phyloP scores from a whole-genome alignment of 1,139 yeast species.

The Debaryomycetaceae sp. region DNA sequence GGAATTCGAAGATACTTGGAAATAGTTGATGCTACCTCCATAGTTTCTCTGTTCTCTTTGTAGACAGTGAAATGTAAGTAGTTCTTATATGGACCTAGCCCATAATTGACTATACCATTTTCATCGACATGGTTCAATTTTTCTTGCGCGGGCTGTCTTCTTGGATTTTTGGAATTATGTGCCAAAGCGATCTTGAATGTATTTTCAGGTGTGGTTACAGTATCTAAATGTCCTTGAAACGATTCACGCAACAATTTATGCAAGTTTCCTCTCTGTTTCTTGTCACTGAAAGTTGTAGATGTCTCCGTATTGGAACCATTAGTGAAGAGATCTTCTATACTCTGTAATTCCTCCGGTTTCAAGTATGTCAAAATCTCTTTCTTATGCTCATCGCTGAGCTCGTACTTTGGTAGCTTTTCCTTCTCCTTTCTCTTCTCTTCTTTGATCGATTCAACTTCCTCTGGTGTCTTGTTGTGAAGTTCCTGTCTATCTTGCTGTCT shows the following conservation, averaged over 20 bases:
- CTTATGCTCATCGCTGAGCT: conserved; percentile 44
- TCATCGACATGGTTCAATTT: conserved; percentile 51
- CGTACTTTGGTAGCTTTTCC: conserved; percentile 34
- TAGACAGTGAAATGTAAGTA: conserved; percentile 77
- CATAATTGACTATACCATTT: conserved; percentile 46
- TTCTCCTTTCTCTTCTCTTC: conserved; percentile 23
- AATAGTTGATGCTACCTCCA: conserved; percentile 84
- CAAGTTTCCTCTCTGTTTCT: conserved; percentile 66
- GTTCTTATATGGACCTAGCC: conserved; percentile 66
- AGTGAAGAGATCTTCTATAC: conserved; percentile 52
- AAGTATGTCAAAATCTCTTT: conserved; percentile 48
- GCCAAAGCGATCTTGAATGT: conserved; percentile 58
- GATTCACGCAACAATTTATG: conserved; percentile 76
- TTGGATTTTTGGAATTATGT: conserved; percentile 24
- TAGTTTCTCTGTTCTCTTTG: conserved; percentile 95
- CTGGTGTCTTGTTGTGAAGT: conserved; percentile 32
- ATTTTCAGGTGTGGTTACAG: conserved; percentile 70
- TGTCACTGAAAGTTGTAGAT: conserved; percentile 56
- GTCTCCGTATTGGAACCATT: conserved; percentile 64
- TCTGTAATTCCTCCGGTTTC: conserved; percentile 56
- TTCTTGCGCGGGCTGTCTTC: conserved; percentile 36
- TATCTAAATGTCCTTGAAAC: conserved; percentile 72
- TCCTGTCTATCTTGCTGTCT: conserved; percentile 38
- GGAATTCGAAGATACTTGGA: conserved; percentile 73
- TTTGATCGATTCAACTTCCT: conserved; percentile 32